Evolutionary conservation across 768 basidiomycete genomes (phyloP), one percentile per base, ranked within the genome.

Genomic region (Tulasnella sp.): DNA sequence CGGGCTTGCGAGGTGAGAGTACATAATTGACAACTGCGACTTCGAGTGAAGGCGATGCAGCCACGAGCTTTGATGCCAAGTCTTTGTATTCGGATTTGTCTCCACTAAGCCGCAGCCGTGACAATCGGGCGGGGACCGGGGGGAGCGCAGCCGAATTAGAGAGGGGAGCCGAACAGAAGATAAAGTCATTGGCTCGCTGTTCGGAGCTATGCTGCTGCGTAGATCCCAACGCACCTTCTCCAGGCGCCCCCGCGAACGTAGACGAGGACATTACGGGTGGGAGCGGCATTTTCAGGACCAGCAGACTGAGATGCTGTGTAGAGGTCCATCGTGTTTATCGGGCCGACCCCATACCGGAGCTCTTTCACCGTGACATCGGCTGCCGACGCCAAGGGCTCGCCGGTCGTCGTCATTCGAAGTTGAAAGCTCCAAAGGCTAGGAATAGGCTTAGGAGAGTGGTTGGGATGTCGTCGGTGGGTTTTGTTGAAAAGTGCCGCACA

Each of bases 181-280:
- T 34, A 68, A 14, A 44, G 62, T 68, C 62, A 68, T 36, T 31
- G 62, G 62, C 21, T 5, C 18, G 62, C 36, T 68, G 6, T 34
- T 68, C 12, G 31, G 31, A 36, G 62, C 62, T 10, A 68, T 68
- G 62, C 62, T 68, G 62, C 74, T 81, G 79, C 24, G 24, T 42
- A 52, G 73, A 80, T 44, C 75, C 78, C 2, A 74, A 83, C 92
- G 87, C 83, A 94, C 94, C 90, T 84, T 82, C 90, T 87, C 94
- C 94, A 96, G 34, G 94, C 94, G 44, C 94, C 94, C 40, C 94
- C 94, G 82, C 94, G 94, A 39, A 95, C 86, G 82, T 94, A 95
- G 82, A 90, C 90, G 52, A 94, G 83, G 62, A 94, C 84, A n/a
- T 76, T 48, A 9, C 79, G 71, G 19, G 27, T 62, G 44, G 75